Evolutionary conservation across 768 basidiomycete genomes (phyloP).

Genomic region (Tricholoma saponaceum): DNA sequence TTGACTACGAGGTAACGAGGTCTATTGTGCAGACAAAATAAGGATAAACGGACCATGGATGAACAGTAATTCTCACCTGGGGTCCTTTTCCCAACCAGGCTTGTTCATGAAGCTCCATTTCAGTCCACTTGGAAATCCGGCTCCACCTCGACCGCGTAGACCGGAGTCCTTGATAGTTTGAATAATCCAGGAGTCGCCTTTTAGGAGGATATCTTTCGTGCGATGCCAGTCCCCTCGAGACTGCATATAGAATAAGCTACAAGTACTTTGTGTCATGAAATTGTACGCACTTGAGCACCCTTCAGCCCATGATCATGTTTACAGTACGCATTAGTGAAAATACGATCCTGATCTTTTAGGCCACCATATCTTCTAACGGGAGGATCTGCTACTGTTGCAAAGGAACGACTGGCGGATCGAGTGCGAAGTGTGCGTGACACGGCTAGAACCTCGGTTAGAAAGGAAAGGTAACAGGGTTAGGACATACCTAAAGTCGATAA

Average conservation of each 20-base stretch:
- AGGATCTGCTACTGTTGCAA: constrained; percentile 79
- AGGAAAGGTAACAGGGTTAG: background rate
- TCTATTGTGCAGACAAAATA: constrained; percentile 31
- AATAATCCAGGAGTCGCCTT: constrained; percentile 97
- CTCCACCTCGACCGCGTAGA: constrained; percentile 91
- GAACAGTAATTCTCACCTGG: constrained; percentile 44
- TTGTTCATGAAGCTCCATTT: constrained; percentile 99
- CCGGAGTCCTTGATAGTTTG: constrained; percentile 95
- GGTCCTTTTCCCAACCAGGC: constrained; percentile 96
- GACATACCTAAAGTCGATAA: constrained; percentile 24
- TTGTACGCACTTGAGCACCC: constrained; percentile 71
- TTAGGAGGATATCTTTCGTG: constrained; percentile 93
- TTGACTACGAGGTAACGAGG: constrained; percentile 97
- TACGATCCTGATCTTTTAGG: constrained; percentile 90
- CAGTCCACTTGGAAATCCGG: constrained; percentile 93
- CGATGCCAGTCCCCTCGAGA: constrained; percentile 97
- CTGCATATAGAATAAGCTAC: constrained; percentile 32
- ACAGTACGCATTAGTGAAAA: constrained; percentile 89
- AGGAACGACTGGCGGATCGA: constrained; percentile 35
- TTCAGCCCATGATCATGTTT: constrained; percentile 91
- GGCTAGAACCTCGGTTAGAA: constrained; percentile 12
- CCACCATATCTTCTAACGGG: constrained; percentile 92
- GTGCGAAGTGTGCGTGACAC: constrained; percentile 28
- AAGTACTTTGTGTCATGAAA: background rate
- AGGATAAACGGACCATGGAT: background rate